These are phyloP conservation scores for Cystofilobasidium macerans DNA, from an alignment of 768 basidiomycete species.

Conservation along the genomic window DNA sequence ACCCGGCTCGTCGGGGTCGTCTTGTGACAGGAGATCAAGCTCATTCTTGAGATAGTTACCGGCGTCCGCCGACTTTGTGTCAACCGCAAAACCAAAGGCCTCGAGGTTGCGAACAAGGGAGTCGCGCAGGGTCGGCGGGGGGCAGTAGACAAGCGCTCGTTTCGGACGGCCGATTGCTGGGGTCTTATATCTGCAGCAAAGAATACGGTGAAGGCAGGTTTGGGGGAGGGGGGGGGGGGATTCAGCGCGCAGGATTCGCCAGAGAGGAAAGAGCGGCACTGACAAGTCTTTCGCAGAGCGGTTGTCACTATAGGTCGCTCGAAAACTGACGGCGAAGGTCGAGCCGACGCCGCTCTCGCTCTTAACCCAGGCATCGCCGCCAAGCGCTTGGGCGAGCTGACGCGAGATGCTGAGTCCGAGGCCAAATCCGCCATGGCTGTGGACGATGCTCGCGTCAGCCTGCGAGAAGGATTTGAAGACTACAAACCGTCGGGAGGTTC, in stretches of 20 bases:
- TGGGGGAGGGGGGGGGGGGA: not conserved
- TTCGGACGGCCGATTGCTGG: not conserved
- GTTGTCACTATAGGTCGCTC: not conserved
- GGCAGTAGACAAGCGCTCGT: not conserved
- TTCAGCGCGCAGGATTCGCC: too few species aligned
- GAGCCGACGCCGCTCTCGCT: not conserved
- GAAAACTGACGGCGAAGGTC: slow-evolving; percentile 7
- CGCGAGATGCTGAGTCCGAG: slow-evolving; percentile 16
- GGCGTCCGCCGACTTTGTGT: not conserved
- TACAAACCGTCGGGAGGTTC: too few species aligned
- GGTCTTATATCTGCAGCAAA: not conserved
- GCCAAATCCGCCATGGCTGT: slow-evolving; percentile 8
- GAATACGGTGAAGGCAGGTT: not conserved
- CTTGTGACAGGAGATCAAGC: not conserved
- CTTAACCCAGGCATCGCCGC: slow-evolving; percentile 10
- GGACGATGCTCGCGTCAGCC: slow-evolving; percentile 17
- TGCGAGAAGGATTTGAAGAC: slow-evolving; percentile 19
- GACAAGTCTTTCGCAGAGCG: too few species aligned
- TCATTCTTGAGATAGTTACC: not conserved
- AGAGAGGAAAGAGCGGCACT: too few species aligned
- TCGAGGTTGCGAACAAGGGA: not conserved
- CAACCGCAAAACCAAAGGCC: not conserved
- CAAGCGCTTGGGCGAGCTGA: slow-evolving; percentile 7
- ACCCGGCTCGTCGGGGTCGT: not conserved
- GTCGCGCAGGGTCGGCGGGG: not conserved